phyloP scores from a whole-genome alignment of 2,329 filamentous ascomycete genomes.

The Lecanicillium sp. region DNA sequence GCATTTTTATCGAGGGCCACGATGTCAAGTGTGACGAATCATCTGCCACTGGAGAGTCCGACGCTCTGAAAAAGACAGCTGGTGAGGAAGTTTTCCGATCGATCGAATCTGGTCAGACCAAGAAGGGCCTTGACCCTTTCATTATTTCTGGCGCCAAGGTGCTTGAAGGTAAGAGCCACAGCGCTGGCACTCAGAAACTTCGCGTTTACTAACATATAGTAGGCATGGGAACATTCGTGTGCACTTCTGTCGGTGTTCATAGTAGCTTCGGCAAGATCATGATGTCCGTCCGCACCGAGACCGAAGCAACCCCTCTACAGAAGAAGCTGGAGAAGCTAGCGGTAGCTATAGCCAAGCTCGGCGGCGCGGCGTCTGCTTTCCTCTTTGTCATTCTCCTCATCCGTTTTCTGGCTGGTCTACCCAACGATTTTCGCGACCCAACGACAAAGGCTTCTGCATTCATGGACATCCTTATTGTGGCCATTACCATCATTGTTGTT shows the following conservation, averaged over 20 bases:
- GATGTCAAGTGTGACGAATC: slow-evolving; percentile 62
- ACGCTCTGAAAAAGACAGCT: slow-evolving; percentile 61
- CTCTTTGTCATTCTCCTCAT: slow-evolving; percentile 74
- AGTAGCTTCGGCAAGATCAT: slow-evolving; percentile 50
- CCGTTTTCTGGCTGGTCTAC: slow-evolving; percentile 63
- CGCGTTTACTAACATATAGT: background rate
- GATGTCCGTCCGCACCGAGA: slow-evolving; percentile 47
- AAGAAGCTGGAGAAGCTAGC: slow-evolving; percentile 41
- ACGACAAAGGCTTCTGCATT: slow-evolving; percentile 54
- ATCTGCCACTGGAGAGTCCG: slow-evolving; percentile 67
- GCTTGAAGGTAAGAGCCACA: slow-evolving; percentile 34
- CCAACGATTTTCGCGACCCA: slow-evolving; percentile 39
- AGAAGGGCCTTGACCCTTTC: slow-evolving; percentile 56
- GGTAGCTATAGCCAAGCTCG: slow-evolving; percentile 33
- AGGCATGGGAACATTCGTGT: slow-evolving; percentile 47
- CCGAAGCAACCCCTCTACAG: slow-evolving; percentile 49
- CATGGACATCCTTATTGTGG: slow-evolving; percentile 58
- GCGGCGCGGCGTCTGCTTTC: slow-evolving; percentile 61
- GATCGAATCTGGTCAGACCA: slow-evolving; percentile 40
- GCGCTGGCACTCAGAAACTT: background rate
- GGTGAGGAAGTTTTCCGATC: slow-evolving; percentile 53
- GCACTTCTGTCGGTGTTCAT: slow-evolving; percentile 50
- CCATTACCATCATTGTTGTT: slow-evolving; percentile 61
- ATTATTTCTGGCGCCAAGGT: slow-evolving; percentile 53
- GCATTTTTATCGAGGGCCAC: slow-evolving; percentile 55